These are phyloP conservation scores for Macrocystidia cucumis DNA, from an alignment of 1,284 basidiomycete genomes.

Conservation along the genomic window DNA sequence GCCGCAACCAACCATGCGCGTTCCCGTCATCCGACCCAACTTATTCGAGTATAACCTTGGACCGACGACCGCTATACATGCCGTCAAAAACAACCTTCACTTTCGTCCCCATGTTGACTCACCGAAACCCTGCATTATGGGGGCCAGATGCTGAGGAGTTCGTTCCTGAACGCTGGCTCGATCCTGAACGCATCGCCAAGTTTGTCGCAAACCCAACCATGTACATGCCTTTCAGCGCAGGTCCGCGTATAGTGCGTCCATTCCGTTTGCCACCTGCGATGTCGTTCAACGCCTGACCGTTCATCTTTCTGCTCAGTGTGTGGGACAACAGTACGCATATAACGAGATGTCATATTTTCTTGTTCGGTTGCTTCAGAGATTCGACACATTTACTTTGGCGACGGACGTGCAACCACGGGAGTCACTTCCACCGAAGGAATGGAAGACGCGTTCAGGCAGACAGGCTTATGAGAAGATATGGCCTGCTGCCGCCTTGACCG, in stretches of 20 bases:
- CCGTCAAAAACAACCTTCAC: conserved; percentile 49
- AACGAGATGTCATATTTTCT: conserved; percentile 69
- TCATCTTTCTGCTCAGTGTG: conserved; percentile 40
- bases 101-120: conserved; percentile 50
- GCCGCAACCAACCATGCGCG: conserved; percentile 34
- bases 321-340: conserved; percentile 69
- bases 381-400: conserved; percentile 50
- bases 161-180: conserved; percentile 65
- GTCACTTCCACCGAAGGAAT: conserved; percentile 50
- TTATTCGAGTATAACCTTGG: conserved; percentile 18
- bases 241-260: conserved; percentile 41
- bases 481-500: conserved; percentile 51
- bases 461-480: conserved; percentile 49
- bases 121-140: conserved; percentile 56
- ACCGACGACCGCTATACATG: conserved; percentile 44
- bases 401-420: conserved; percentile 52
- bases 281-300: neutral
- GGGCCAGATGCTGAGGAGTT: conserved; percentile 62
- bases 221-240: conserved; percentile 64
- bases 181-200: conserved; percentile 36
- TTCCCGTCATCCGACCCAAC: conserved; percentile 46
- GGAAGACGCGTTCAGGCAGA: conserved; percentile 45
- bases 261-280: neutral
- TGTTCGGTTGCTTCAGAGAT: conserved; percentile 55
- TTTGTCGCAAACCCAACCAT: conserved; percentile 56